Base-by-base conservation (phyloP, 192 early-diverging fungal genomes). In the Mortierella antarctica region DNA sequence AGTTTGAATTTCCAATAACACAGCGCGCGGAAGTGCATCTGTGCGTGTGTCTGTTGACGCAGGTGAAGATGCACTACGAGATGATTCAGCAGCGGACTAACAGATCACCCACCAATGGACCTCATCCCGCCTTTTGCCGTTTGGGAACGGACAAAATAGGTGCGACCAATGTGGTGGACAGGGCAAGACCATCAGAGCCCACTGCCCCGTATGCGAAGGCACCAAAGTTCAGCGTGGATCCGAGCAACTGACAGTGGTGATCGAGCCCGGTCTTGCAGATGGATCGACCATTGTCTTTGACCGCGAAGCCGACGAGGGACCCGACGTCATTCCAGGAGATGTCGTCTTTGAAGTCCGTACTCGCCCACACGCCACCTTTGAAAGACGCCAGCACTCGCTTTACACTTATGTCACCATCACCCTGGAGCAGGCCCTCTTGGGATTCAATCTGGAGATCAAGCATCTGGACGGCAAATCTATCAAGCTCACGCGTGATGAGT, bases 151-250 rank as follows among this genome's bases (percentile, higher is more conserved):
- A 31, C 31, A 31, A 57, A 14, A 71, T 64, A 85, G 83, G 20
- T 99, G 98, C 85, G 94, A 97, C 71, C 82, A 85, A 20, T 99
- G 98, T 78, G 88, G 90, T 51, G 97, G 97, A 53, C 93, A 92
- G 70, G 98, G 97, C 51, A 97, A 96, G 85, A 87, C 90, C 46
- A 87, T 98, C 61, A 88, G 88, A 54, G 85, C 88, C 51, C 92
- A 90, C 70, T 99, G 97, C 70, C 84, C 93, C 4, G 85, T 89
- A 57, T 99, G 97, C 84, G 62, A 89, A 40, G 97, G 97, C 18
- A 81, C 86, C 50, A 97, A 96, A 57, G 96, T 99, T 44, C 88
- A 87, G 65, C 88, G 96, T 31, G 94, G 93, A 51, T 89, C 89
- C 39, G 94, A 96, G 62, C 90, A 93, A 65, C 82, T 98, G 52